These are phyloP conservation scores for Gossypium australe DNA, from an alignment of 345 rosid genomes.

Conservation along the genomic window DNA sequence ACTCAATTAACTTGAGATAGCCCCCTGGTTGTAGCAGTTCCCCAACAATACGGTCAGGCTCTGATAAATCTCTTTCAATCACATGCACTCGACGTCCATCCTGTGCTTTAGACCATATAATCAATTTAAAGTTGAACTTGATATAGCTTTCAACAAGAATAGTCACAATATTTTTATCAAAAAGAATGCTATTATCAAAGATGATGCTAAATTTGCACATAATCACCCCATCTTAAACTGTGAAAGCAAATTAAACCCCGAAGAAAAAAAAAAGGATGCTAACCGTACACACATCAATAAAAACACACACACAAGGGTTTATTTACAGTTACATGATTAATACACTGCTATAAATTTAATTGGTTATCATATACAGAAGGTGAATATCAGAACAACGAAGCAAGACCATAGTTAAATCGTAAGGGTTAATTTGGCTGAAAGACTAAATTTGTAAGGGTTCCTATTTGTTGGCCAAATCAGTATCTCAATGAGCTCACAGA, in stretches of 20 bases:
- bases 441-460: not conserved
- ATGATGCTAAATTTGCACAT: not conserved
- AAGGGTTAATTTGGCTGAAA: not conserved
- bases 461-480: not conserved
- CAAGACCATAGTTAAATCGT: not conserved
- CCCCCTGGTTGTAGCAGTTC: slow-evolving; percentile 78
- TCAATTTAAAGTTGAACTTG: slow-evolving; percentile 1
- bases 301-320: too few relatives aligned
- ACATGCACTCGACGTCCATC: slow-evolving; percentile 66
- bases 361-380: not conserved
- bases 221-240: not conserved
- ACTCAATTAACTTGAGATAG: slow-evolving; percentile 62
- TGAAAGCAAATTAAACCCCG: not conserved
- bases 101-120: slow-evolving; percentile 27
- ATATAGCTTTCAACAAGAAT: not conserved
- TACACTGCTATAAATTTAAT: not conserved
- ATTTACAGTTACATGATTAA: too few relatives aligned
- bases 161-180: not conserved
- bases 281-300: not conserved
- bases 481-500: not conserved
- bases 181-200: not conserved
- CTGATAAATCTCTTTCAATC: slow-evolving; percentile 62
- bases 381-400: not conserved
- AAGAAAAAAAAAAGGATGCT: not conserved
- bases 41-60: slow-evolving; percentile 75